Conservation (phyloP, 441 rosid species). For the Brassica hybrid region DNA sequence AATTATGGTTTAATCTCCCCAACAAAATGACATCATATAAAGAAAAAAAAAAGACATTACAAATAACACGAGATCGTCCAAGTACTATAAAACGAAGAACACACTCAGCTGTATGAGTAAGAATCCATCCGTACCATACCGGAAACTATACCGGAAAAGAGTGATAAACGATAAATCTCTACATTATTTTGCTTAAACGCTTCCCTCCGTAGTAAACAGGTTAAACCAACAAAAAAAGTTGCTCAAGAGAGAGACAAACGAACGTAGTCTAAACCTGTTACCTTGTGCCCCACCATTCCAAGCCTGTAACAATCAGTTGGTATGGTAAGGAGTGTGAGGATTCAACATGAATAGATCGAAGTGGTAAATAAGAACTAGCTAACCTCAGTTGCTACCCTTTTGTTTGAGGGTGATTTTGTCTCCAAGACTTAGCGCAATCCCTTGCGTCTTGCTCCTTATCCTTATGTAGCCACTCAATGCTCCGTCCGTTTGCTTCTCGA, state of each 20-base stretch:
- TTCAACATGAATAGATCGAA: not conserved
- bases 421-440: conserved; percentile 88
- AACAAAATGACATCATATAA: conserved; percentile 19
- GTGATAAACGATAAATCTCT: conserved; percentile 31
- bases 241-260: conserved; percentile 24
- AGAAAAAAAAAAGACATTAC: conserved; percentile 1
- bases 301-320: conserved; percentile 15
- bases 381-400: conserved; percentile 68
- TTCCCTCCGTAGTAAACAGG: conserved; percentile 29
- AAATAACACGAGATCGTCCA: conserved; percentile 20
- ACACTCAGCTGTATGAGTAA: conserved; percentile 15
- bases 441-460: conserved; percentile 92
- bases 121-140: conserved; percentile 34
- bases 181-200: conserved; percentile 28
- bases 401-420: conserved; percentile 93
- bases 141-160: conserved; percentile 24
- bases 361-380: not conserved
- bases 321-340: conserved; percentile 13
- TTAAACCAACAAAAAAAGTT: conserved; percentile 20
- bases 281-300: conserved; percentile 10
- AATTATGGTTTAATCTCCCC: conserved; percentile 13
- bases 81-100: conserved; percentile 9
- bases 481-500: conserved; percentile 75
- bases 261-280: conserved; percentile 28
- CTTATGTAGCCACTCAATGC: conserved; percentile 83